These are phyloP conservation scores for Pestalotiopsis sp. DNA, from an alignment of 2,329 filamentous ascomycete species.

Conservation along the genomic window DNA sequence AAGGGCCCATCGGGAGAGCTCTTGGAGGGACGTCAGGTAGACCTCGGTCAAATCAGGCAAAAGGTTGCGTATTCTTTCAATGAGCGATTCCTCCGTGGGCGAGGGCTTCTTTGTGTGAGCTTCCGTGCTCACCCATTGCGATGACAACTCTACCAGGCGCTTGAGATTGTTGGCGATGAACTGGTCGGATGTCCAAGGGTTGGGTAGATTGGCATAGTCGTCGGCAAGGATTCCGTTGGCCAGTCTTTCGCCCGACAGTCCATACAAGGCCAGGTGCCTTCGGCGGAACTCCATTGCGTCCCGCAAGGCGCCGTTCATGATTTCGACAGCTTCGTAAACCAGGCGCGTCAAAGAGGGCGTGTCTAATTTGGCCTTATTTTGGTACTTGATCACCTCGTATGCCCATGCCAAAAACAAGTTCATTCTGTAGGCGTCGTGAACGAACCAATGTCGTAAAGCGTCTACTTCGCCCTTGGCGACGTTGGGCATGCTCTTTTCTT, in stretches of 20 bases:
- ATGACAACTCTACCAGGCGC: constrained; percentile 60
- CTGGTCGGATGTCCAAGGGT: constrained; percentile 82
- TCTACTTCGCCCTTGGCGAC: constrained; percentile 73
- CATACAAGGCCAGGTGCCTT: constrained; percentile 71
- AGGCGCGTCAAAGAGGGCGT: constrained; percentile 56
- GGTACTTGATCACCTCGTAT: constrained; percentile 73
- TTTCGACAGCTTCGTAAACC: constrained; percentile 68
- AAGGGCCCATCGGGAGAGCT: constrained; percentile 54
- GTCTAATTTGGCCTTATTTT: constrained; percentile 65
- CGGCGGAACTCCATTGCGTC: constrained; percentile 72
- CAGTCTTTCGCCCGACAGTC: constrained; percentile 68
- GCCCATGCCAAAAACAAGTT: constrained; percentile 80
- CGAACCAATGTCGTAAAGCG: constrained; percentile 83
- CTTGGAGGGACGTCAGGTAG: constrained; percentile 57
- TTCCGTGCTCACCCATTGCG: constrained; percentile 56
- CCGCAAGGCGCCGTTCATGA: constrained; percentile 71
- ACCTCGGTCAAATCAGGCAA: constrained; percentile 56
- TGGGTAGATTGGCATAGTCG: constrained; percentile 70
- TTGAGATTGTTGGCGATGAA: constrained; percentile 65
- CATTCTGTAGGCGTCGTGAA: constrained; percentile 73
- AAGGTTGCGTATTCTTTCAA: constrained; percentile 49
- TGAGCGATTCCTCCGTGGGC: constrained; percentile 36
- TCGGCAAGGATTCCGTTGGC: constrained; percentile 64
- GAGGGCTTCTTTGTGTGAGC: constrained; percentile 33
- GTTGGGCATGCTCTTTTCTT: constrained; percentile 71